Evolutionary conservation across 306 rosid species (phyloP).

Genomic region (Luffa aegyptiaca): DNA sequence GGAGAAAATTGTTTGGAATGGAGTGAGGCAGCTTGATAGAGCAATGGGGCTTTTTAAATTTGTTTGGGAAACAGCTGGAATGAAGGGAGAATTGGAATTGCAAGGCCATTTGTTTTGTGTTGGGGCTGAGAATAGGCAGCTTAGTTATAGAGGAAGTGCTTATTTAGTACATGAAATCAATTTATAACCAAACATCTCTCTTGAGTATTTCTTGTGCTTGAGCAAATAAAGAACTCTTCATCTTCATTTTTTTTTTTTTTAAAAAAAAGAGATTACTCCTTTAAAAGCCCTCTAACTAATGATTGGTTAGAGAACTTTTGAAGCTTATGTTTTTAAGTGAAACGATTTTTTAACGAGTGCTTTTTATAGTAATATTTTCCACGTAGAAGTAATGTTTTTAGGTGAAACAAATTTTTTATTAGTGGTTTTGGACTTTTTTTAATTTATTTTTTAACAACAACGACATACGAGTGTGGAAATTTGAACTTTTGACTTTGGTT

Average conservation of each 20-base stretch:
- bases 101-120: slow-evolving; percentile 87
- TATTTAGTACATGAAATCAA: slow-evolving; percentile 45
- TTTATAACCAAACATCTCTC: background rate
- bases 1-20: slow-evolving; percentile 57
- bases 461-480: too few relatives aligned
- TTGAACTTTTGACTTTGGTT: too few relatives aligned
- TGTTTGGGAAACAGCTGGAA: slow-evolving; percentile 73
- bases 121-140: slow-evolving; percentile 43
- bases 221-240: background rate
- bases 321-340: background rate
- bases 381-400: too few relatives aligned
- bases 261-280: background rate
- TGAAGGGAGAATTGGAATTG: slow-evolving; percentile 55
- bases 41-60: slow-evolving; percentile 67
- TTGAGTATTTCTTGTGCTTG: background rate
- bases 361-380: too few relatives aligned
- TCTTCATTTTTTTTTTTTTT: background rate
- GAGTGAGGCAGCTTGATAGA: slow-evolving; percentile 70
- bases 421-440: too few relatives aligned
- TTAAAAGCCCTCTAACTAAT: too few relatives aligned
- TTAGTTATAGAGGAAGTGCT: slow-evolving; percentile 52
- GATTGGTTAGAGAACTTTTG: too few relatives aligned
- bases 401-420: background rate
- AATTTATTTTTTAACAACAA: too few relatives aligned
- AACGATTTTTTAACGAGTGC: too few relatives aligned